Percentiles rank a stretch among this genome's conserved stretches.
phyloP scores from a whole-genome alignment of 306 rosid species.

The Abrus precatorius region DNA sequence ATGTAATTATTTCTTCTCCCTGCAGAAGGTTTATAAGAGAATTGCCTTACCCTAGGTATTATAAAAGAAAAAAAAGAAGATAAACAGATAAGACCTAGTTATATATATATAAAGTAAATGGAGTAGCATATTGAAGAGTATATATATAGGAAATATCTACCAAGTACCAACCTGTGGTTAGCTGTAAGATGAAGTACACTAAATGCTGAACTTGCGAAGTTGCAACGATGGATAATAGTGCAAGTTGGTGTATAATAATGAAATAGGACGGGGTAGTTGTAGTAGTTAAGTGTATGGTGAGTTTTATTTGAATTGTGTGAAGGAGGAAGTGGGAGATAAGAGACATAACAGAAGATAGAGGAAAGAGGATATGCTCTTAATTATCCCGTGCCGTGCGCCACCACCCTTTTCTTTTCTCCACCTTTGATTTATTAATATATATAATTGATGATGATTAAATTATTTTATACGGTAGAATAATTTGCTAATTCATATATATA shows the following conservation, averaged over 20 bases:
- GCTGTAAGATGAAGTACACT: slow-evolving; percentile 19
- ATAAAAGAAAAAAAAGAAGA: neutral
- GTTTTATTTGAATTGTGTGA: slow-evolving; percentile 37
- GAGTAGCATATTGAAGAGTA: slow-evolving; percentile 36
- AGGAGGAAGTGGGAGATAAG: slow-evolving; percentile 52
- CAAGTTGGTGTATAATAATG: slow-evolving; percentile 49
- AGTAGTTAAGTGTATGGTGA: neutral
- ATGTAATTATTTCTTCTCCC: too few relatives aligned
- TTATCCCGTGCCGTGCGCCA: slow-evolving; percentile 45
- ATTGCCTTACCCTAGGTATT: neutral
- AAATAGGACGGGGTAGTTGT: too few relatives aligned
- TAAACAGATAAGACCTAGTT: neutral
- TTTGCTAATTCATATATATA: too few relatives aligned
- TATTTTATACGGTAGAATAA: too few relatives aligned
- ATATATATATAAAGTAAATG: neutral
- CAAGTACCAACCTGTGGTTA: slow-evolving; percentile 5
- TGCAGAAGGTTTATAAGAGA: too few relatives aligned
- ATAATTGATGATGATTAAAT: too few relatives aligned
- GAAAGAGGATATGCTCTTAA: slow-evolving; percentile 52
- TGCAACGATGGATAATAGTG: neutral
- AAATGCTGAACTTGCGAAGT: neutral
- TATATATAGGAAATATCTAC: slow-evolving; percentile 35
- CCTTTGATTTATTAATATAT: slow-evolving; percentile 43
- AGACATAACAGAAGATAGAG: slow-evolving; percentile 33
- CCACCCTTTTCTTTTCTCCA: slow-evolving; percentile 43